Evolutionary conservation across 176 grass and related monocot genomes (phyloP), one percentile per base, ranked within the genome.

Genomic region (Themeda triandra): DNA sequence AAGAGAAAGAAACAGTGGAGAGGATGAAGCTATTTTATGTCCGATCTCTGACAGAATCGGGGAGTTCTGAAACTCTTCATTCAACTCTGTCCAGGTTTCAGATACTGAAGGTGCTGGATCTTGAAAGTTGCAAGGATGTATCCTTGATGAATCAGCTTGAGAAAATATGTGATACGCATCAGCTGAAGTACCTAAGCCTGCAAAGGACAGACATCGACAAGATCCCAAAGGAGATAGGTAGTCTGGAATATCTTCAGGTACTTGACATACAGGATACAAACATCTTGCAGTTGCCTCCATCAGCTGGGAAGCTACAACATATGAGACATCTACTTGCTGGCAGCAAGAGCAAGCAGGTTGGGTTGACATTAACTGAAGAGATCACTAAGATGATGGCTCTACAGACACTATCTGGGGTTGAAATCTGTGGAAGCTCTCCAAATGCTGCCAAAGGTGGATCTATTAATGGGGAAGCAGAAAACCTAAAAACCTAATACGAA

Each of bases 241-340:
- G 32, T 7, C 66, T 88, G 8, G 66, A 70, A 9, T 71, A 33
- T 27, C 54, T 88, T 19, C 56, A 80, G 59, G 69, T 71, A 42
- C 68, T 88, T 70, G 87, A 88, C 35, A 84, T 84, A 80, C 78
- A 75, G 75, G 81, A 84, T 0, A 88, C 75, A 8, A 33, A 42
- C 0, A 17, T 84, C 3, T 31, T 0, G 32, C 2, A 30, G 27
- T 11, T 84, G 15, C 87, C 87, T 2, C 0, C 9, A 8, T 71
- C 80, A 8, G 42, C 46, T 44, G 33, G 3, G 0, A 12, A 1
- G 33, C 87, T 84, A 25, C 40, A 80, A 10, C 4, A 9, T 25
- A 63, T 89, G 76, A 15, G 5, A 7, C 81, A 89, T 45, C 54
- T 89, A 2, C 69, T 88, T 27, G 32, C 73, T 13, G 87, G 82